Evolutionary conservation across 176 grass and related monocot genomes (phyloP).

Genomic region (Aegilops umbellulata): DNA sequence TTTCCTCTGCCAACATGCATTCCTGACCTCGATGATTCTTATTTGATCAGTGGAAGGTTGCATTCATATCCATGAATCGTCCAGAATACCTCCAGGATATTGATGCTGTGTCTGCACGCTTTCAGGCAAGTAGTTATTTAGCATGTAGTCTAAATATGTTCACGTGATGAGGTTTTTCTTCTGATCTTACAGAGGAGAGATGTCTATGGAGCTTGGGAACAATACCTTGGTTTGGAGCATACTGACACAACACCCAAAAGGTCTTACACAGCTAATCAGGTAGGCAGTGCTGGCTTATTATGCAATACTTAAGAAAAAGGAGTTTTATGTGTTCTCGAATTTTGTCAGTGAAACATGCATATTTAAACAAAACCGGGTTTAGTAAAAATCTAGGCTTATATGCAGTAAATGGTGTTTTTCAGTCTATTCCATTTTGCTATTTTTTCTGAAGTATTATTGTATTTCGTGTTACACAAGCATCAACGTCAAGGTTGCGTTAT

Average conservation of each 20-base stretch:
- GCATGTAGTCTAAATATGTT: slow-evolving; percentile 19
- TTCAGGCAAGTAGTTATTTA: slow-evolving; percentile 59
- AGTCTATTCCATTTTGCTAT: background rate
- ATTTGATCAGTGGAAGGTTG: slow-evolving; percentile 67
- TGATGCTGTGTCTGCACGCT: slow-evolving; percentile 60
- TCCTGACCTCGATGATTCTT: slow-evolving; percentile 13
- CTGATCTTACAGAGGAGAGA: slow-evolving; percentile 50
- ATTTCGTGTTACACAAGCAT: background rate
- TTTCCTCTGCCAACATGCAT: background rate
- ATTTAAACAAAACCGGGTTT: background rate
- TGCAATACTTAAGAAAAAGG: background rate
- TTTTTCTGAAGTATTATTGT: background rate
- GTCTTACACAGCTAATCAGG: slow-evolving; percentile 71
- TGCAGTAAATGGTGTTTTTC: background rate
- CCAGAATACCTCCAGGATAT: slow-evolving; percentile 71
- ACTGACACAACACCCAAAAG: slow-evolving; percentile 63
- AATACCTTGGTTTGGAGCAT: slow-evolving; percentile 81
- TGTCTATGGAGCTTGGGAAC: slow-evolving; percentile 79
- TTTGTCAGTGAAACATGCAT: background rate
- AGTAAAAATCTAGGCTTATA: background rate
- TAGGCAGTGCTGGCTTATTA: slow-evolving; percentile 1
- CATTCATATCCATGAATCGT: slow-evolving; percentile 64
- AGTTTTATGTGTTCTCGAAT: background rate
- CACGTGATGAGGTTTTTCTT: slow-evolving; percentile 20
- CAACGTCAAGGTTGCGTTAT: background rate